Percentiles rank a stretch among this genome's conserved stretches.
phyloP scores from a whole-genome alignment of 2,329 filamentous ascomycete genomes.

The Sarocladiaceae sp. region DNA sequence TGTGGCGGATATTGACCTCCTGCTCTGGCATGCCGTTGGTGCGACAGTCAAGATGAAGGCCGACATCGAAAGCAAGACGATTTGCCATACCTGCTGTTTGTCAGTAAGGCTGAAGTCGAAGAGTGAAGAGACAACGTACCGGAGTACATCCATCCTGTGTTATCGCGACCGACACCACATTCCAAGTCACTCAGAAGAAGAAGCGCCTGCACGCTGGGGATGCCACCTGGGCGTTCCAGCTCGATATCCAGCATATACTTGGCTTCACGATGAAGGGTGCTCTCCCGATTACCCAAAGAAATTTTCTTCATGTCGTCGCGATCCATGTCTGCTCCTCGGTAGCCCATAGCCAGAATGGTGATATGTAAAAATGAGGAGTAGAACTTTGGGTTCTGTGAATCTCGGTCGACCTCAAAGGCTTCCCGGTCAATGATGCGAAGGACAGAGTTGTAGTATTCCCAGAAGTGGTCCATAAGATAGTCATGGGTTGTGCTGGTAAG shows the following conservation, averaged over 20 bases:
- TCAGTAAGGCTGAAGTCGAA: background rate
- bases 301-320: conserved; percentile 43
- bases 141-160: conserved; percentile 48
- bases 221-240: conserved; percentile 44
- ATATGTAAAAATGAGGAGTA: conserved; percentile 48
- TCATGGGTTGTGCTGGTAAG: conserved; percentile 41
- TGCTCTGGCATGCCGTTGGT: conserved; percentile 35
- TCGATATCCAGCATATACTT: conserved; percentile 49
- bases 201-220: conserved; percentile 45
- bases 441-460: conserved; percentile 43
- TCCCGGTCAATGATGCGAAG: conserved; percentile 42
- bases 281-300: conserved; percentile 39
- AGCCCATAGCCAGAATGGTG: conserved; percentile 45
- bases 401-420: conserved; percentile 41
- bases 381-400: conserved; percentile 38
- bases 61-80: conserved; percentile 40
- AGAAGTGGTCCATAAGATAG: conserved; percentile 46
- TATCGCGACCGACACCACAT: conserved; percentile 46
- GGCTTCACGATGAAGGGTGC: conserved; percentile 45
- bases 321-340: conserved; percentile 41
- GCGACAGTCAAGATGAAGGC: conserved; percentile 40
- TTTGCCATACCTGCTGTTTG: conserved; percentile 32
- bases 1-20: conserved; percentile 42
- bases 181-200: conserved; percentile 47
- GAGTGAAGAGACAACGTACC: conserved; percentile 25